Base-by-base conservation (phyloP, 2,329 filamentous ascomycete genomes). In the Drechslera avenae region DNA sequence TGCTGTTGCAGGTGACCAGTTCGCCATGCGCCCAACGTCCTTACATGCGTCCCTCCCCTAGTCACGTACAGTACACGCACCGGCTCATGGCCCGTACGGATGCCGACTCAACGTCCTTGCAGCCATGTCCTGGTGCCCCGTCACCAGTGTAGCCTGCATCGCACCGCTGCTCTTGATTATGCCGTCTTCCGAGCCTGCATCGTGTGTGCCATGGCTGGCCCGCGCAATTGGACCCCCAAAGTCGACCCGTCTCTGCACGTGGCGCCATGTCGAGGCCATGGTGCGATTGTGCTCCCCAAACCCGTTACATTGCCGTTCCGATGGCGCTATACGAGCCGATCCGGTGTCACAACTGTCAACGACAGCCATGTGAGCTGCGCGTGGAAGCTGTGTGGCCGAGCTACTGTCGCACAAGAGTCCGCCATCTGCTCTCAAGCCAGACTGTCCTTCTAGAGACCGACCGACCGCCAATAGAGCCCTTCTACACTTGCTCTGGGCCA, bases 291-390 rank as follows among this genome's bases (percentile, higher is more conserved):
- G 32, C 35, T 26, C 18, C 33, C 13, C 17, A 34, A 53, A 60
- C 43, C 55, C 48, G 60, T 60, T 60, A 52, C 55, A 54, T 56
- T 40, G 60, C 56, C 45, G 44, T 46, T 49, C 50, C 37, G 19
- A 45, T 39, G 48, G 47, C 50, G 43, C 33, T 50, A 41, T 51
- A 59, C 63, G 61, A 63, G 57, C 62, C 63, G 63, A 63, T 63
- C 67, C 63, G 61, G 58, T 59, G 61, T 64, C 60, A 66, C 63
- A 57, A 48, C 64, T 71, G 63, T 71, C 68, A 72, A 57, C 59
- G 44, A 41, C 58, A 60, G 56, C 66, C 68, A 71, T 68, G 66
- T 63, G 60, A 60, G 44, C 35, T 52, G 50, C 62, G 59, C 60
- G 59, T 66, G 62, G 62, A 62, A 56, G 57, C 55, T 62, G 54